These are phyloP conservation scores for Telopea speciosissima DNA, from an alignment of 177 flowering plant species.

Conservation along the genomic window DNA sequence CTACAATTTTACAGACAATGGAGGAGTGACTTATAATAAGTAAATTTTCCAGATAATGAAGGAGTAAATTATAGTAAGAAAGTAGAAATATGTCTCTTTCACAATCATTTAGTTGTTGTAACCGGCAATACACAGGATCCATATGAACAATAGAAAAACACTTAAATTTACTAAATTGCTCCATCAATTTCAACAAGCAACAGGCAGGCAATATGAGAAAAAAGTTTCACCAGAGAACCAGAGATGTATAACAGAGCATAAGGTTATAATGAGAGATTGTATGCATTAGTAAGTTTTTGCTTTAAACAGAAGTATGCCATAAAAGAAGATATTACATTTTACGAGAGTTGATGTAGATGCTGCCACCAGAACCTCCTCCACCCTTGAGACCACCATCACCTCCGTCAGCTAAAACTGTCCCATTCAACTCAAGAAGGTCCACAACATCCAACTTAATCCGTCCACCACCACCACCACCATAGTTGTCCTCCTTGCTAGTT, in stretches of 20 bases:
- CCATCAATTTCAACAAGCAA: conserved; percentile 1
- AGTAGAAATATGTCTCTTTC: background rate
- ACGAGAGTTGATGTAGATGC: conserved; percentile 58
- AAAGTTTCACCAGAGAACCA: background rate
- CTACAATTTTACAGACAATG: background rate
- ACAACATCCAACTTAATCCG: conserved; percentile 36
- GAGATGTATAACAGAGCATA: background rate
- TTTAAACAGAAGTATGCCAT: background rate
- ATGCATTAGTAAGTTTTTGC: background rate
- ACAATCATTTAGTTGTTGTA: background rate
- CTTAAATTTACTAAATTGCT: too few relatives aligned
- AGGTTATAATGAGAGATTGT: background rate
- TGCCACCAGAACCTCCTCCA: conserved; percentile 99
- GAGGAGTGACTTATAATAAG: background rate
- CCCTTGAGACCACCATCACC: conserved; percentile 74
- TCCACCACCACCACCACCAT: conserved; percentile 97
- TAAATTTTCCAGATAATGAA: background rate
- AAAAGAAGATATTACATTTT: conserved; percentile 52
- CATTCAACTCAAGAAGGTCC: conserved; percentile 48
- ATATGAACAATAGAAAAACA: background rate
- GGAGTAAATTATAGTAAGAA: background rate
- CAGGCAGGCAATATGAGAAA: background rate
- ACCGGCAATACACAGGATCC: background rate
- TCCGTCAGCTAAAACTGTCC: conserved; percentile 68
- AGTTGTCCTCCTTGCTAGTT: conserved; percentile 68